Evolutionary conservation across 2,329 filamentous ascomycete species (phyloP).

Genomic region (Verticillium nonalfalfae): DNA sequence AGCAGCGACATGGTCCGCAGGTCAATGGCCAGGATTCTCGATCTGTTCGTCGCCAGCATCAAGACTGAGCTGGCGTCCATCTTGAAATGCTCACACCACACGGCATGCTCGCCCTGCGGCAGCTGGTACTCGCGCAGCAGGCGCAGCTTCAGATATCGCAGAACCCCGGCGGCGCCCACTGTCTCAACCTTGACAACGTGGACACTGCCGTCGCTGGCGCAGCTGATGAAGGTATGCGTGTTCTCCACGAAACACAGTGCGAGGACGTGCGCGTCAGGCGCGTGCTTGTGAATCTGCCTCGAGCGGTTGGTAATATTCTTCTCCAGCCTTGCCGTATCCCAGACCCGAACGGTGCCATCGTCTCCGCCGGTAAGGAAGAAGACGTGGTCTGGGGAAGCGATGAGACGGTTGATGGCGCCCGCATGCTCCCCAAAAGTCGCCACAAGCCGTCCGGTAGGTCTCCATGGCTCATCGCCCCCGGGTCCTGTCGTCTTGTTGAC

Average conservation of each 20-base stretch:
- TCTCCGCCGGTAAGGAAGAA: constrained; percentile 95
- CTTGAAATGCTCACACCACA: constrained; percentile 91
- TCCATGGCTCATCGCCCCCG: constrained; percentile 61
- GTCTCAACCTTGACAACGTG: constrained; percentile 79
- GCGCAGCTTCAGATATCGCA: constrained; percentile 72
- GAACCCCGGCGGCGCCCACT: constrained; percentile 36
- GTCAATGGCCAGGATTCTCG: constrained; percentile 77
- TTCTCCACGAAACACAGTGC: constrained; percentile 88
- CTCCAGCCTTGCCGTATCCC: constrained; percentile 87
- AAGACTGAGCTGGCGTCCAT: constrained; percentile 76
- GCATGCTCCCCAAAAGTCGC: constrained; percentile 86
- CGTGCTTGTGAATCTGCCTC: constrained; percentile 77
- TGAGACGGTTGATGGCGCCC: constrained; percentile 73
- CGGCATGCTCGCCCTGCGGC: constrained; percentile 64
- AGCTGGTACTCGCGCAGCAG: constrained; percentile 78
- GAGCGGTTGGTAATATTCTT: constrained; percentile 86
- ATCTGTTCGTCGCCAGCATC: constrained; percentile 79
- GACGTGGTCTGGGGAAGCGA: constrained; percentile 79
- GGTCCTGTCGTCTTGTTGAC: constrained; percentile 41
- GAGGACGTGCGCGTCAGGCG: constrained; percentile 64
- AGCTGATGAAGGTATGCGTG: constrained; percentile 89
- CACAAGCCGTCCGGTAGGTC: constrained; percentile 75
- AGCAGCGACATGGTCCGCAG: constrained; percentile 78
- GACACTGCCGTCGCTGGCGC: constrained; percentile 82
- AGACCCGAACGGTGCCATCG: constrained; percentile 85